Base-by-base conservation (phyloP, 306 rosid species). In the Elaeagnus macrophylla region DNA sequence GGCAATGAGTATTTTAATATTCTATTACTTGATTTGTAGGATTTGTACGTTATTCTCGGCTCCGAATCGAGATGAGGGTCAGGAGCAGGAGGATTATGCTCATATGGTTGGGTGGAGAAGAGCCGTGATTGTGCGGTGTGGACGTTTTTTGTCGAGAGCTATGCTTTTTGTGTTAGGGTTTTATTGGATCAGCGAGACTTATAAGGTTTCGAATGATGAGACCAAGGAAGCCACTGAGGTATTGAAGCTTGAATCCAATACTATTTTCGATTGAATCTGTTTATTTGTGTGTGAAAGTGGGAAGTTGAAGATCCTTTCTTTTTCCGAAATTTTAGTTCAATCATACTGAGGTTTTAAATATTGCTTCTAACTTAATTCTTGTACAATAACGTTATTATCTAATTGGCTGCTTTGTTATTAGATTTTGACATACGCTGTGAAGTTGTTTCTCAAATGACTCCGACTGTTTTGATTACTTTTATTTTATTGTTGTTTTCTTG, bases 11-110 rank as follows among this genome's bases (percentile, higher is more conserved):
- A 9, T 93, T 5, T 48, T 87, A 78, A 5, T 80, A 5, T 17
- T 74, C 16, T 93, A 93, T 61, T 93, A 93, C 82, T 7, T 70
- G 46, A 73, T 93, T 53, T 93, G 99, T 68, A 51, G 83, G 80
- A 40, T 84, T 56, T 93, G 85, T 45, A 93, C 99, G 37, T 53
- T 87, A 1, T 84, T 79, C 62, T 67, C 19, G 12, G 35, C 66
- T 3, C 96, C 99, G 0, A 84, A 84, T 61, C 71, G 87, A 3
- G 93, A 80, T 7, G 81, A 83, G 35, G 76, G 59, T 12, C 40
- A n/a, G 39, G 97, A 77, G 36, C 96, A 87, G 54, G 99, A 93
- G 50, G 88, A 84, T 56, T 87, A 84, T 35, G 88, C 99, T 36
- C 96, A 87, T 57, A 43, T 87, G 83, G 75, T 60, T 9, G 99